Evolutionary conservation across 768 basidiomycete genomes (phyloP).

Genomic region (Trametes gibbosa): DNA sequence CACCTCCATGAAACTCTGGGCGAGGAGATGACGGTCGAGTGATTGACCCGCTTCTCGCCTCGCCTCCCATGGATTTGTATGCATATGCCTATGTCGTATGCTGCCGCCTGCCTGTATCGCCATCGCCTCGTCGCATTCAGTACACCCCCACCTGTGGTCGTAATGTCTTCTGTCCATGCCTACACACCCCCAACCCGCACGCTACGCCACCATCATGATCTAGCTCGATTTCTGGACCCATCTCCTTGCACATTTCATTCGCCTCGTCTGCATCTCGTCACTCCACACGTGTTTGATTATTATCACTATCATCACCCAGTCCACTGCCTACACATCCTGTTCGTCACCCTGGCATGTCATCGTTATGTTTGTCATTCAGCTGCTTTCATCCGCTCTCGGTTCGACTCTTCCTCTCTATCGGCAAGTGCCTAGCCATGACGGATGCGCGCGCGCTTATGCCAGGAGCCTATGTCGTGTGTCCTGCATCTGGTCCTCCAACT

Average conservation of each 20-base stretch:
- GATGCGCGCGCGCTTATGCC: constrained; percentile 12
- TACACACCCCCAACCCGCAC: constrained; percentile 1
- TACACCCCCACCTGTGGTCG: constrained; percentile 3
- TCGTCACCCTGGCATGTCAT: constrained; percentile 20
- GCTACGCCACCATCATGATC: constrained; percentile 16
- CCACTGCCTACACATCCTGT: constrained; percentile 19
- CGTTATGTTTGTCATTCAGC: constrained; percentile 23
- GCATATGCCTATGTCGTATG: constrained; percentile 20
- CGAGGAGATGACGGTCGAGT: constrained; percentile 47
- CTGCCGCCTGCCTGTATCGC: background rate
- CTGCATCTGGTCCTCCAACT: background rate
- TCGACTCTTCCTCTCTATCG: constrained; percentile 7
- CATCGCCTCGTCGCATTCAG: background rate
- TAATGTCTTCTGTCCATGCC: constrained; percentile 17
- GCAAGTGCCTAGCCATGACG: constrained; percentile 13
- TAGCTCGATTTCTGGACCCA: constrained; percentile 17
- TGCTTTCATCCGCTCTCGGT: constrained; percentile 21
- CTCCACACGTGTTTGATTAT: constrained; percentile 27
- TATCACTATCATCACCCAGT: constrained; percentile 20
- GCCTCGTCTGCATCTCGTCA: constrained; percentile 20
- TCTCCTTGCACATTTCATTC: constrained; percentile 10
- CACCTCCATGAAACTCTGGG: constrained; percentile 38
- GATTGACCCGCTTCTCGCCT: constrained; percentile 23
- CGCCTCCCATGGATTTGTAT: constrained; percentile 11
- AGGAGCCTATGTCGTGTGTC: constrained; percentile 14